Percentiles rank a stretch among this genome's conserved stretches.
Evolutionary conservation across 768 basidiomycete species (phyloP).

Genomic region (Boletus sp.): DNA sequence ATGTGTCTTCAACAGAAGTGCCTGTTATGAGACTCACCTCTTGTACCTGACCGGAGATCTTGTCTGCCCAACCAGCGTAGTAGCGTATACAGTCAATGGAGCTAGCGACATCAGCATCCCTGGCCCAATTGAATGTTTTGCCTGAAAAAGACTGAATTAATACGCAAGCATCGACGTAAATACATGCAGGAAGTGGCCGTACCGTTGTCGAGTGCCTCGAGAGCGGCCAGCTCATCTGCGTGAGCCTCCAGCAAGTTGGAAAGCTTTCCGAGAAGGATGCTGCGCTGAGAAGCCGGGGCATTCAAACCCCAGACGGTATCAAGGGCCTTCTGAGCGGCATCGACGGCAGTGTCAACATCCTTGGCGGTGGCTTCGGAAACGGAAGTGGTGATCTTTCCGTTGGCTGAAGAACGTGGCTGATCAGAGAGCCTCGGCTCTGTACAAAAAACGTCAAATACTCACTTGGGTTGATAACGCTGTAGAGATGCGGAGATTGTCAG

Average conservation of each 20-base stretch:
- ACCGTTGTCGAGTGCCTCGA: conserved; percentile 75
- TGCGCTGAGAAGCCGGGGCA: conserved; percentile 49
- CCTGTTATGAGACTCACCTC: conserved; percentile 36
- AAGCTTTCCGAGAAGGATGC: conserved; percentile 58
- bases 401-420: conserved; percentile 40
- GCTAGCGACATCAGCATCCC: conserved; percentile 44
- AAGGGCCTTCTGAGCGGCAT: conserved; percentile 58
- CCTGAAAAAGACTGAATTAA: conserved; percentile 33
- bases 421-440: not conserved
- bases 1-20: not conserved
- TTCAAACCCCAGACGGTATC: conserved; percentile 72
- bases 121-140: conserved; percentile 53
- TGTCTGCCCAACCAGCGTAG: conserved; percentile 91
- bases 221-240: conserved; percentile 62
- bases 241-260: conserved; percentile 63
- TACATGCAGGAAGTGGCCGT: not conserved
- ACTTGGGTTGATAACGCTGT: conserved; percentile 61
- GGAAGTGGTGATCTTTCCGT: conserved; percentile 57
- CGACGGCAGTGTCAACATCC: conserved; percentile 78
- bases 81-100: conserved; percentile 53
- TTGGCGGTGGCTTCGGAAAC: conserved; percentile 56
- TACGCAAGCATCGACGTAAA: not conserved
- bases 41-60: conserved; percentile 72
- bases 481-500: not conserved
- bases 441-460: conserved; percentile 11